Evolutionary conservation across 2,329 filamentous ascomycete genomes (phyloP).

Genomic region (Trichoderma sp.): DNA sequence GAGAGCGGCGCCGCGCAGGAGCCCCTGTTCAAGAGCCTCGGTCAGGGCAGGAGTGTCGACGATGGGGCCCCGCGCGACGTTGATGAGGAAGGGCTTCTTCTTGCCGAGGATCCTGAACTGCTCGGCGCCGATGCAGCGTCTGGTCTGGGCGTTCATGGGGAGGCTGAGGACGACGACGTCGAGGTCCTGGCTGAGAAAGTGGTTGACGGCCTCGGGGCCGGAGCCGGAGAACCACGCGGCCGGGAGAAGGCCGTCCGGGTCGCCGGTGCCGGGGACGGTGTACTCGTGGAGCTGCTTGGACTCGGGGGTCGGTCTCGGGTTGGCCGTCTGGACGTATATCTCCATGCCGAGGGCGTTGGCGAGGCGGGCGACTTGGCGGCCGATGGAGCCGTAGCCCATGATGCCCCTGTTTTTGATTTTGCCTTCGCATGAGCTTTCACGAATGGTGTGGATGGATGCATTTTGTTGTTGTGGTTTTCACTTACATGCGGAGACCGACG

Average conservation of each 20-base stretch:
- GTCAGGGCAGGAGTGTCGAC: slow-evolving; percentile 55
- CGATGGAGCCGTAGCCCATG: slow-evolving; percentile 51
- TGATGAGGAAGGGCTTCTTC: slow-evolving; percentile 60
- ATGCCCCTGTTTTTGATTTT: slow-evolving; percentile 37
- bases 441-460: neutral
- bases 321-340: slow-evolving; percentile 68
- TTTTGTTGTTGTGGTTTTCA: too few species aligned
- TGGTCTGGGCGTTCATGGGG: slow-evolving; percentile 45
- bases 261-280: slow-evolving; percentile 64
- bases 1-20: slow-evolving; percentile 61
- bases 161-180: slow-evolving; percentile 49
- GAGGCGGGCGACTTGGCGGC: slow-evolving; percentile 50
- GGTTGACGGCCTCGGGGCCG: slow-evolving; percentile 40
- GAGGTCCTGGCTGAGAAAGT: slow-evolving; percentile 48
- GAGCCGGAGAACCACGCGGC: slow-evolving; percentile 48
- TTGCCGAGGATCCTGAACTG: slow-evolving; percentile 46
- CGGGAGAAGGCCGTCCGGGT: slow-evolving; percentile 47
- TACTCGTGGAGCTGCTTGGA: slow-evolving; percentile 58
- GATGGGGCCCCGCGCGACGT: slow-evolving; percentile 62
- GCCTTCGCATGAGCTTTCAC: neutral
- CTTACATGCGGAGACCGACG: slow-evolving; percentile 41
- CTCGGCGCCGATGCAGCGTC: slow-evolving; percentile 47
- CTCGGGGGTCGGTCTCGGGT: slow-evolving; percentile 59
- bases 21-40: slow-evolving; percentile 50
- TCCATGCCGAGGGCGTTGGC: slow-evolving; percentile 65